phyloP scores from a whole-genome alignment of 225 moss, liverwort and hornwort genomes.

The Rhytidiadelphus loreus region DNA sequence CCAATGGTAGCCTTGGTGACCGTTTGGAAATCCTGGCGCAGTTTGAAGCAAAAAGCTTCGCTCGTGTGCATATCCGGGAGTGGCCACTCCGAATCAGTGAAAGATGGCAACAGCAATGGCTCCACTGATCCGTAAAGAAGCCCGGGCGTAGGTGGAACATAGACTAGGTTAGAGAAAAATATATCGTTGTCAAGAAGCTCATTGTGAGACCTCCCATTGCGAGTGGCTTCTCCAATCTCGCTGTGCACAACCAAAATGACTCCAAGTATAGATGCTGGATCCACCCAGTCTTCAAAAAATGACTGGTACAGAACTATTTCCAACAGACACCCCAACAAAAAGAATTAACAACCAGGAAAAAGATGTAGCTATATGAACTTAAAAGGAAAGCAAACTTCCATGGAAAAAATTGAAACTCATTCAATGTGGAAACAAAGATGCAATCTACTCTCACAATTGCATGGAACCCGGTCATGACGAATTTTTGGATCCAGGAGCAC shows the following conservation, averaged over 20 bases:
- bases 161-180: neutral
- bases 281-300: neutral
- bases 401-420: no score
- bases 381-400: no score
- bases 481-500: no score
- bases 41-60: no score
- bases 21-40: no score
- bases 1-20: no score
- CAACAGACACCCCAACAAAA: neutral
- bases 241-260: neutral
- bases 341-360: neutral
- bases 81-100: neutral
- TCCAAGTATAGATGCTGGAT: neutral
- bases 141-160: neutral
- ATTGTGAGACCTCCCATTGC: neutral
- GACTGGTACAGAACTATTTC: neutral
- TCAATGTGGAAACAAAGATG: no score
- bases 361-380: no score
- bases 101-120: neutral
- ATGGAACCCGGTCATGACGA: no score
- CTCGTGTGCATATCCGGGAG: no score
- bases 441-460: no score
- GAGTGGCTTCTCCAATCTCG: neutral
- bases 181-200: neutral
- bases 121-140: no score